Percentiles rank a stretch among this genome's conserved stretches.
phyloP scores from a whole-genome alignment of 768 basidiomycete genomes.

The Russula virescens region DNA sequence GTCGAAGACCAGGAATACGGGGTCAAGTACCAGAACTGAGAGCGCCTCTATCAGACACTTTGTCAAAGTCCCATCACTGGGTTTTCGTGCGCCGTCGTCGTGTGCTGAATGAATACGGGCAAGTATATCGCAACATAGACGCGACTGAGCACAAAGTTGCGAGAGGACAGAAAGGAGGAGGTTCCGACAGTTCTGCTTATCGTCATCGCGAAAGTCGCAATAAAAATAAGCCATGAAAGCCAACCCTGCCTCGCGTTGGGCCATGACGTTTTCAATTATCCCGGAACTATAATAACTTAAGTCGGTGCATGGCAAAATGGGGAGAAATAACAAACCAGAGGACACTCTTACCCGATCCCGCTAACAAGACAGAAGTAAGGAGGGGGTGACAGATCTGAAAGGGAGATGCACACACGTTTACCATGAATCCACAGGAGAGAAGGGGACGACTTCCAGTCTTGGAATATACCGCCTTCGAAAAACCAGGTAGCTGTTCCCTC shows the following conservation, averaged over 20 bases:
- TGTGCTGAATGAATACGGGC: background rate
- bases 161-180: background rate
- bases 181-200: background rate
- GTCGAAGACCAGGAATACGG: background rate
- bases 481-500: background rate
- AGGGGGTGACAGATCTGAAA: no score
- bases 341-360: background rate
- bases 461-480: background rate
- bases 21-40: background rate
- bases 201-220: slow-evolving; percentile 1
- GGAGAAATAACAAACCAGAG: background rate
- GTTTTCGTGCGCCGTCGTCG: background rate
- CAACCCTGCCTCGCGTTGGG: background rate
- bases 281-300: background rate
- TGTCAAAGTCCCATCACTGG: background rate
- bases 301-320: background rate
- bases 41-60: background rate
- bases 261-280: background rate
- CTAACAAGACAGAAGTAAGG: background rate
- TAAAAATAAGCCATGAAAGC: background rate
- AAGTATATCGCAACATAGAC: background rate
- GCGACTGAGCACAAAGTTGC: background rate
- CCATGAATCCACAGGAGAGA: background rate
- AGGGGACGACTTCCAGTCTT: background rate
- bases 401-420: background rate